These are phyloP conservation scores for Aegilops longissima DNA, from an alignment of 176 grass and related monocot species.

Conservation along the genomic window DNA sequence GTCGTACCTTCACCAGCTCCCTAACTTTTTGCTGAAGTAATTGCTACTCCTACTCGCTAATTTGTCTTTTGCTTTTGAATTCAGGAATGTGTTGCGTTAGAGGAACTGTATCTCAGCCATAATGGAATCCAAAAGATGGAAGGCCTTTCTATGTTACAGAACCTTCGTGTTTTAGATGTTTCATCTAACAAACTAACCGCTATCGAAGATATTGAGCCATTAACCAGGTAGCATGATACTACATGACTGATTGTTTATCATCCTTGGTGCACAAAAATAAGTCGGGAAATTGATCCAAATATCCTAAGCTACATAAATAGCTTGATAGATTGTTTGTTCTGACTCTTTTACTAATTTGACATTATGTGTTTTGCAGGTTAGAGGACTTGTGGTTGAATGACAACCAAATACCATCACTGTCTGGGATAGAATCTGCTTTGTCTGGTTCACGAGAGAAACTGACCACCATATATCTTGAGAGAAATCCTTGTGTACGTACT, in stretches of 20 bases:
- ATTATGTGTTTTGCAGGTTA: conserved; percentile 49
- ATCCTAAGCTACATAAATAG: not conserved
- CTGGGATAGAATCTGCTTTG: conserved; percentile 62
- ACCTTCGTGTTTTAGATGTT: conserved; percentile 87
- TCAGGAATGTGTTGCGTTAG: conserved; percentile 73
- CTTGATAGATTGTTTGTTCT: not conserved
- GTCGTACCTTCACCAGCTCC: not conserved
- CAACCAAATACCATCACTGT: conserved; percentile 91
- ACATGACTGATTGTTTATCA: not conserved
- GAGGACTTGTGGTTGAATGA: conserved; percentile 99
- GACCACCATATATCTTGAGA: conserved; percentile 93
- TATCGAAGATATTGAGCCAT: conserved; percentile 65
- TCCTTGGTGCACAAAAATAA: not conserved
- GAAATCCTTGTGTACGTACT: conserved; percentile 88
- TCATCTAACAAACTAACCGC: conserved; percentile 82
- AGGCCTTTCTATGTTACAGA: conserved; percentile 77
- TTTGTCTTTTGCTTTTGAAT: conserved; percentile 20
- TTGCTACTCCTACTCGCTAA: not conserved
- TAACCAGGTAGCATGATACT: conserved; percentile 59
- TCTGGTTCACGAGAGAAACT: conserved; percentile 67
- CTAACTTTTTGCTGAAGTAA: not conserved
- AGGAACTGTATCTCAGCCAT: conserved; percentile 95
- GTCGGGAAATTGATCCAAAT: not conserved
- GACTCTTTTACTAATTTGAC: conserved; percentile 1
- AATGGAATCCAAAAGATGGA: conserved; percentile 98